phyloP scores from a whole-genome alignment of 2,329 filamentous ascomycete species.

The Trichoderma aggressivum region DNA sequence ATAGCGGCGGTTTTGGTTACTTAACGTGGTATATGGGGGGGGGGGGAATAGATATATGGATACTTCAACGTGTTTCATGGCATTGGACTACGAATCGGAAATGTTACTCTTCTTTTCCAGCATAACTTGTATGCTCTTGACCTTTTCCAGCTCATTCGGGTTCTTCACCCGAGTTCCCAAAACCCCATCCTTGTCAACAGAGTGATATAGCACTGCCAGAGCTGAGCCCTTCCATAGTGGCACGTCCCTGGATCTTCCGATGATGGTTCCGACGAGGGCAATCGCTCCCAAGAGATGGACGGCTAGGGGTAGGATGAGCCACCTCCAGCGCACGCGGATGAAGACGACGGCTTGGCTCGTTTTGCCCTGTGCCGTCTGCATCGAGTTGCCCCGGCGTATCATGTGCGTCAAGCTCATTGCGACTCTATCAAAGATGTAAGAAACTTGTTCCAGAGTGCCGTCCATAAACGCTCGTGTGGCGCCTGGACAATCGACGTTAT shows the following conservation, averaged over 20 bases:
- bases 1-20: conserved; percentile 6
- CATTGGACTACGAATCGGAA: not conserved
- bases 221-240: not conserved
- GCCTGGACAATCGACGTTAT: not conserved
- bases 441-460: not conserved
- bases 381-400: not conserved
- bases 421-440: not conserved
- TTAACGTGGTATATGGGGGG: conserved; percentile 13
- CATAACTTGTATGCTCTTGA: not conserved
- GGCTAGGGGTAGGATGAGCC: not conserved
- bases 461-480: not conserved
- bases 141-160: not conserved
- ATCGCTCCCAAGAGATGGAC: not conserved
- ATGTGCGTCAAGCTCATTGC: not conserved
- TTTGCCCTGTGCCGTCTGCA: not conserved
- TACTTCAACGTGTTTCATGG: conserved; percentile 24
- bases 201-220: not conserved
- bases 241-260: not conserved
- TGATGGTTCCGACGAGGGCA: not conserved
- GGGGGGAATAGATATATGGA: conserved; percentile 14
- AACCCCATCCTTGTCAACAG: not conserved
- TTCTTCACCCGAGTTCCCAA: not conserved
- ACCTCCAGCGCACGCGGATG: not conserved
- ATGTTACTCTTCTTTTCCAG: not conserved
- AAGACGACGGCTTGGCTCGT: not conserved